Percentiles rank a stretch among this genome's conserved stretches.
Evolutionary conservation across 1,284 basidiomycete genomes (phyloP).

Genomic region (Irpex sp.): DNA sequence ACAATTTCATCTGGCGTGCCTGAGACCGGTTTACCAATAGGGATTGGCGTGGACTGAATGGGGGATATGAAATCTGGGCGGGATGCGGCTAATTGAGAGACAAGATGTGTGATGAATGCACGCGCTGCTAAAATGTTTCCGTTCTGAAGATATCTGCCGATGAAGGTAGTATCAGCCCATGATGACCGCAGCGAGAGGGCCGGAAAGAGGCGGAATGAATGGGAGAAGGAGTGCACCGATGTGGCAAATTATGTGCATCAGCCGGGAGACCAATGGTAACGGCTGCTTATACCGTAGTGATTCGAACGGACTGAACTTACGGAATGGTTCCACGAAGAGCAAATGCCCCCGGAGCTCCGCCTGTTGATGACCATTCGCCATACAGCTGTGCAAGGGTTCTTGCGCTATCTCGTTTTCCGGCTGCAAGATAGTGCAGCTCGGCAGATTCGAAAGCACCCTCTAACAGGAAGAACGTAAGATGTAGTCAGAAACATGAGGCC

Average conservation of each 20-base stretch:
- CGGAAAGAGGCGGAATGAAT: neutral
- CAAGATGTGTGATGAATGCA: conserved; percentile 77
- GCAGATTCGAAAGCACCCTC: conserved; percentile 74
- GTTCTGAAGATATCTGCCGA: conserved; percentile 73
- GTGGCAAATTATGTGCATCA: neutral
- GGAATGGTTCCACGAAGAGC: conserved; percentile 81
- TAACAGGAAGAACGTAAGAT: conserved; percentile 26
- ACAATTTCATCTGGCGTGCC: conserved; percentile 57
- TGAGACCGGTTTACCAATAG: conserved; percentile 31
- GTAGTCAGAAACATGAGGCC: neutral
- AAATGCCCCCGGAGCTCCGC: conserved; percentile 59
- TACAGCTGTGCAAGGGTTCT: conserved; percentile 83
- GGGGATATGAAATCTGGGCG: conserved; percentile 36
- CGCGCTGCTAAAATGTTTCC: conserved; percentile 85
- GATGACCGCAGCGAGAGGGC: neutral
- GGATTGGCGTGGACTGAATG: conserved; percentile 40
- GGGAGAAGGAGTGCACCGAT: neutral
- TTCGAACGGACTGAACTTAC: conserved; percentile 40
- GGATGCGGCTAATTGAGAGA: conserved; percentile 51
- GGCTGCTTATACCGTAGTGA: conserved; percentile 1
- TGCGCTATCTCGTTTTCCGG: conserved; percentile 85
- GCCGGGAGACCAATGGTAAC: neutral
- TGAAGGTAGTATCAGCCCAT: conserved; percentile 7
- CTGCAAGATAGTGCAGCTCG: conserved; percentile 77
- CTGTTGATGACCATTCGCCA: conserved; percentile 67